Percentiles rank a stretch among this genome's conserved stretches.
phyloP scores from a whole-genome alignment of 441 rosid genomes.

The Theobroma grandiflorum region DNA sequence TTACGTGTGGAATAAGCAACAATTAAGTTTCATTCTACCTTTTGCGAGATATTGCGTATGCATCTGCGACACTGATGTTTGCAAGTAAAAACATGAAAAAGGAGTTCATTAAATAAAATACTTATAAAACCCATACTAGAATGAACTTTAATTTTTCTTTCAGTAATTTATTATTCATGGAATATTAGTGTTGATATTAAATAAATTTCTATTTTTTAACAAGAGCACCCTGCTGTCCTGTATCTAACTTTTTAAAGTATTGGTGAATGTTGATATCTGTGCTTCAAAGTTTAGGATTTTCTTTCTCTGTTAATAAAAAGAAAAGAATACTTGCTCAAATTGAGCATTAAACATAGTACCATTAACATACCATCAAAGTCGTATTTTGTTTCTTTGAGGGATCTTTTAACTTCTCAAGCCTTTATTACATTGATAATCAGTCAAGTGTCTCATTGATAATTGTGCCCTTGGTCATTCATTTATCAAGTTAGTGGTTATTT shows the following conservation, averaged over 20 bases:
- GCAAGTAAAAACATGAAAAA: neutral
- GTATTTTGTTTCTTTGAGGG: neutral
- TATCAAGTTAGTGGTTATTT: neutral
- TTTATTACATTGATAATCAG: neutral
- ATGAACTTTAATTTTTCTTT: neutral
- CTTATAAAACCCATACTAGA: neutral
- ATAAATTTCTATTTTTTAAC: neutral
- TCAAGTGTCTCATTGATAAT: conserved; percentile 7
- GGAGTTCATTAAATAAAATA: conserved; percentile 11
- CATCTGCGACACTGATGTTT: neutral
- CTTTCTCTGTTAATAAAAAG: neutral
- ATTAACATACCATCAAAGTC: neutral
- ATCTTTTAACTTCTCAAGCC: neutral
- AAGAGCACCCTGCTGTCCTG: conserved; percentile 1
- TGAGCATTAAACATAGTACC: neutral
- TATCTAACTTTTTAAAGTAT: neutral
- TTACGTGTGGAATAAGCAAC: neutral
- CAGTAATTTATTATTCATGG: neutral
- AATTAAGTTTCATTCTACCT: neutral
- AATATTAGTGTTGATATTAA: neutral
- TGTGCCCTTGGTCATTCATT: neutral
- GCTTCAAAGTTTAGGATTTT: neutral
- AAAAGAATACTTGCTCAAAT: neutral
- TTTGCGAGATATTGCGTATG: neutral
- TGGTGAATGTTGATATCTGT: neutral